These are phyloP conservation scores for Pseudocercospora vitis DNA, from an alignment of 2,329 filamentous ascomycete species.

Conservation along the genomic window DNA sequence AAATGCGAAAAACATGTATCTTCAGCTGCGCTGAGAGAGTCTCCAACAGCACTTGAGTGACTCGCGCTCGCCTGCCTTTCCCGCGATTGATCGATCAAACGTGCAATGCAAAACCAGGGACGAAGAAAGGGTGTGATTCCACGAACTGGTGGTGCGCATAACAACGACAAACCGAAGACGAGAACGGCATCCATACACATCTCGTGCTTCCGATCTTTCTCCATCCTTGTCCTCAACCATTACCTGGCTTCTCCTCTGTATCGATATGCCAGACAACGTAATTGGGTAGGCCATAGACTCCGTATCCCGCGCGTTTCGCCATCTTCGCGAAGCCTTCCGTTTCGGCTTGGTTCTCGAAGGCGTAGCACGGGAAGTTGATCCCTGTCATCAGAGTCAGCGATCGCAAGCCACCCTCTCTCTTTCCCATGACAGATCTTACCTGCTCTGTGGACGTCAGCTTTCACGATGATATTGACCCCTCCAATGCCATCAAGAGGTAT, in stretches of 20 bases:
- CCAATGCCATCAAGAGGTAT: slow-evolving; percentile 93
- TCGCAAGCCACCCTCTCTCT: not conserved
- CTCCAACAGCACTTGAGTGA: not conserved
- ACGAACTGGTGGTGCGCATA: not conserved
- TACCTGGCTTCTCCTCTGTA: slow-evolving; percentile 90
- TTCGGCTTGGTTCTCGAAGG: slow-evolving; percentile 98
- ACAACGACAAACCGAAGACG: not conserved
- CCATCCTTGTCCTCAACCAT: slow-evolving; percentile 46
- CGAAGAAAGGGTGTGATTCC: not conserved
- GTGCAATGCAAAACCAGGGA: not conserved
- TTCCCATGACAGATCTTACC: slow-evolving; percentile 53
- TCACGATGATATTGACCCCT: slow-evolving; percentile 95
- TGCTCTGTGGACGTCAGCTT: slow-evolving; percentile 94
- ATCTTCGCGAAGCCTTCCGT: slow-evolving; percentile 99
- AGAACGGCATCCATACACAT: not conserved
- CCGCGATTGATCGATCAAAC: too few species aligned
- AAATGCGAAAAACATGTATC: not conserved
- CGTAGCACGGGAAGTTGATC: slow-evolving; percentile 95
- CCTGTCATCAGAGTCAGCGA: slow-evolving; percentile 55
- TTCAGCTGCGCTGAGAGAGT: not conserved
- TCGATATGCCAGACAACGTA: slow-evolving; percentile 99
- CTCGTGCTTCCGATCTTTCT: not conserved
- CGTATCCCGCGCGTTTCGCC: slow-evolving; percentile 93
- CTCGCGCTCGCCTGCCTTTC: not conserved
- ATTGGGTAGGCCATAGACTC: slow-evolving; percentile 89